phyloP scores from a whole-genome alignment of 208 protist genomes.

The Angomonas desouzai region DNA sequence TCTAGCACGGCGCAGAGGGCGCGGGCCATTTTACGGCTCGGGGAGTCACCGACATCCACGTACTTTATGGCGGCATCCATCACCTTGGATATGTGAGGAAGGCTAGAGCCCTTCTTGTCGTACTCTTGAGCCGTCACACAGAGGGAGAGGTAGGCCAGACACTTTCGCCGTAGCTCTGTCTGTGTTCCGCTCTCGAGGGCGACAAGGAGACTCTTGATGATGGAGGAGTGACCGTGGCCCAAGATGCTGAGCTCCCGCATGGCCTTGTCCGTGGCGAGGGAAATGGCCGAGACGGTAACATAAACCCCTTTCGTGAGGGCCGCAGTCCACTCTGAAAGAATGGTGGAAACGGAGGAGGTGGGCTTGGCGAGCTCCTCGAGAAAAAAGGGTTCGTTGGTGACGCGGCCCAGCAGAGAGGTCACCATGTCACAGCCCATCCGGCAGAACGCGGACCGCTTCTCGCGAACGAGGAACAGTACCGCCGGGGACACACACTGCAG shows the following conservation, averaged over 20 bases:
- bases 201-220: constrained; percentile 35
- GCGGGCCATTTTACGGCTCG: constrained; percentile 75
- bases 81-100: constrained; percentile 16
- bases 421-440: constrained; percentile 61
- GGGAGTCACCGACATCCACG: constrained; percentile 59
- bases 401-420: constrained; percentile 31
- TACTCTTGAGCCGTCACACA: constrained; percentile 31
- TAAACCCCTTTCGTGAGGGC: constrained; percentile 58
- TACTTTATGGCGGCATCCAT: constrained; percentile 33
- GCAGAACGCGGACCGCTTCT: constrained; percentile 81
- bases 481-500: constrained; percentile 21
- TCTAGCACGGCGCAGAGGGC: constrained; percentile 66
- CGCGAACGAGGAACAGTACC: constrained; percentile 38
- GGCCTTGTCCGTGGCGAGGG: constrained; percentile 54
- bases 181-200: constrained; percentile 57
- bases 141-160: constrained; percentile 75
- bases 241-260: constrained; percentile 51
- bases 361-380: constrained; percentile 22
- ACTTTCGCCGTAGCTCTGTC: constrained; percentile 76
- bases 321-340: constrained; percentile 40
- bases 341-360: constrained; percentile 17
- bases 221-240: constrained; percentile 43
- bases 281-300: constrained; percentile 83
- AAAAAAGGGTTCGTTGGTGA: constrained; percentile 31
- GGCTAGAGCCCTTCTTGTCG: background rate